These are phyloP conservation scores for Colletotrichum sp. DNA, from an alignment of 2,329 filamentous ascomycete species.

Conservation along the genomic window DNA sequence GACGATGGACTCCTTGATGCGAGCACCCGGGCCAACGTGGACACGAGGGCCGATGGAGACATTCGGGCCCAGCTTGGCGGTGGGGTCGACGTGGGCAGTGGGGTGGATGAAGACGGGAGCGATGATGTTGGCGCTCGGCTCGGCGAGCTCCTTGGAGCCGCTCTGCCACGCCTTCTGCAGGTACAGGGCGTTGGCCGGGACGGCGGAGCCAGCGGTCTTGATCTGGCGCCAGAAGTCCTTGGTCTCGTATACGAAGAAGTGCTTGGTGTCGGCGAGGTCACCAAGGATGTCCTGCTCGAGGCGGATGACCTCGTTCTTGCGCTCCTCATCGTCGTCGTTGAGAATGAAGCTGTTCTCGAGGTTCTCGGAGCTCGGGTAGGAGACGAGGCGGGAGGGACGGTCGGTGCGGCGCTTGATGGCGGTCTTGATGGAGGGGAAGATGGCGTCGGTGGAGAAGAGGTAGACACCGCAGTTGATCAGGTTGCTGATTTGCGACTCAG, in stretches of 20 bases:
- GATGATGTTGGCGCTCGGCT: slow-evolving; percentile 85
- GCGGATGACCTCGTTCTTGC: slow-evolving; percentile 85
- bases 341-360: slow-evolving; percentile 70
- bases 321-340: slow-evolving; percentile 61
- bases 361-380: slow-evolving; percentile 96
- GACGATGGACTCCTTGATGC: slow-evolving; percentile 95
- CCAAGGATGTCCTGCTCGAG: slow-evolving; percentile 97
- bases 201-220: slow-evolving; percentile 96
- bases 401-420: slow-evolving; percentile 96
- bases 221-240: slow-evolving; percentile 99
- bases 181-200: slow-evolving; percentile 96
- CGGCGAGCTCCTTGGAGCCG: slow-evolving; percentile 79
- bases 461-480: slow-evolving; percentile 99
- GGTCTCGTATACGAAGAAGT: slow-evolving; percentile 98
- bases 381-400: slow-evolving; percentile 80
- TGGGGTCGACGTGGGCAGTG: slow-evolving; percentile 86
- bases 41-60: slow-evolving; percentile 94
- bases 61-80: slow-evolving; percentile 95
- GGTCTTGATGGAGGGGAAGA: slow-evolving; percentile 93
- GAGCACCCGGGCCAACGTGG: slow-evolving; percentile 81
- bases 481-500: slow-evolving; percentile 96
- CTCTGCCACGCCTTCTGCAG: slow-evolving; percentile 91
- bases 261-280: slow-evolving; percentile 94
- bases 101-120: slow-evolving; percentile 96
- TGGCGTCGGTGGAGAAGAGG: slow-evolving; percentile 92